phyloP scores from a whole-genome alignment of 148 eudicot genomes.

The Dianthus caryophyllus region DNA sequence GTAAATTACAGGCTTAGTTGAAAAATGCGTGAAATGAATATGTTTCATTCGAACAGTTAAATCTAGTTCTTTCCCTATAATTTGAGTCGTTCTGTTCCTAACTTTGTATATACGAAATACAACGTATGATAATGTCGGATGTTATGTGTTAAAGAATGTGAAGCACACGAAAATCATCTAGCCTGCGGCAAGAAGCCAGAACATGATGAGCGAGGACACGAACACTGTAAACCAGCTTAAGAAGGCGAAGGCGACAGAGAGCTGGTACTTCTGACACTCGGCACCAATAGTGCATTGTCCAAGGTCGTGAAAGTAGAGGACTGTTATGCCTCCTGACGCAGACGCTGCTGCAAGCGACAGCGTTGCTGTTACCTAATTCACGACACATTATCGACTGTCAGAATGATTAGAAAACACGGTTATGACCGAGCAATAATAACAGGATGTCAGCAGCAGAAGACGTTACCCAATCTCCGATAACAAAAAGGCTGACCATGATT shows the following conservation, averaged over 20 bases:
- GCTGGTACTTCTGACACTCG: conserved; percentile 55
- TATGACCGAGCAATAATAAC: background rate
- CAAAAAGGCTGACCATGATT: conserved; percentile 55
- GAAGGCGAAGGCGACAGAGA: conserved; percentile 63
- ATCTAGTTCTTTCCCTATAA: conserved; percentile 5
- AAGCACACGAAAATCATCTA: conserved; percentile 25
- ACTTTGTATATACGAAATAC: conserved; percentile 18
- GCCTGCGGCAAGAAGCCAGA: conserved; percentile 74
- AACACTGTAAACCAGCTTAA: conserved; percentile 54
- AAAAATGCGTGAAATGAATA: no score
- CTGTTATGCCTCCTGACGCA: conserved; percentile 58
- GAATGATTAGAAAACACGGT: background rate
- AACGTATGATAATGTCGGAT: background rate
- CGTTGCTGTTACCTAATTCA: conserved; percentile 59
- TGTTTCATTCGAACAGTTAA: no score
- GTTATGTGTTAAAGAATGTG: background rate
- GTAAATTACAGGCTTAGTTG: no score
- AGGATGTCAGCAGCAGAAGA: background rate
- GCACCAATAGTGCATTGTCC: conserved; percentile 36
- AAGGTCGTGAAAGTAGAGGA: conserved; percentile 48
- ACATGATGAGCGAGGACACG: conserved; percentile 61
- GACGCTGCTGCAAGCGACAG: conserved; percentile 75
- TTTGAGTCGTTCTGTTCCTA: conserved; percentile 1
- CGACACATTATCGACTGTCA: background rate
- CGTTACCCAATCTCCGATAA: conserved; percentile 79